Percentiles rank a stretch among this genome's conserved stretches.
Evolutionary conservation across 2,329 filamentous ascomycete genomes (phyloP).

Genomic region (Sporothrix luriei): DNA sequence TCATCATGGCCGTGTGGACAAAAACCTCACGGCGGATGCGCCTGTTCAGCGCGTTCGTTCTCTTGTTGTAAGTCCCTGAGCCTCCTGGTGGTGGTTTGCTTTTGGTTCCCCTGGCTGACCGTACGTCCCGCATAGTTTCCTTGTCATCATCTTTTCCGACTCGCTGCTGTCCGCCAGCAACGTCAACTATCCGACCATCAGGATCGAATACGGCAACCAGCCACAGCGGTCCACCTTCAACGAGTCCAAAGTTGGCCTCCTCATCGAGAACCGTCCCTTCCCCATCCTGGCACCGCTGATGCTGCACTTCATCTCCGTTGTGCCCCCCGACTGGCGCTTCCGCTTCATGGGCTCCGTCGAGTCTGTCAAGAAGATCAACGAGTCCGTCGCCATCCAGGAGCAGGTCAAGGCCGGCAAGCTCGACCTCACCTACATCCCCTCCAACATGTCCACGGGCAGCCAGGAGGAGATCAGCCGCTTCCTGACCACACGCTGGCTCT

Average conservation of each 20-base stretch:
- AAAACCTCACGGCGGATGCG: constrained; percentile 45
- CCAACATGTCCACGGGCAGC: constrained; percentile 54
- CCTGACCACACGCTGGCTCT: constrained; percentile 56
- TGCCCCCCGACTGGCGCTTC: constrained; percentile 61
- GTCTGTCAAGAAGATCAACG: constrained; percentile 51
- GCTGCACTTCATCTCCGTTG: constrained; percentile 59
- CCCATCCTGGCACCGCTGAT: constrained; percentile 56
- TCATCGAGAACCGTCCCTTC: constrained; percentile 56
- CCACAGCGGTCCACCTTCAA: constrained; percentile 47
- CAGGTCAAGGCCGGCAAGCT: constrained; percentile 51
- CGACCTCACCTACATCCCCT: constrained; percentile 55
- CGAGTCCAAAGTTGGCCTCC: constrained; percentile 56
- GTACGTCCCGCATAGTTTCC: constrained; percentile 4
- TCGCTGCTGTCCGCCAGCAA: constrained; percentile 26
- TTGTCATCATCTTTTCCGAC: constrained; percentile 31
- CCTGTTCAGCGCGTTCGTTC: constrained; percentile 39
- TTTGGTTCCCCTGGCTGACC: not conserved
- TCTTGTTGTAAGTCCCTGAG: constrained; percentile 41
- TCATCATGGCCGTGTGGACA: constrained; percentile 41
- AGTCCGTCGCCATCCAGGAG: constrained; percentile 50
- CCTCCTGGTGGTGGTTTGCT: not conserved
- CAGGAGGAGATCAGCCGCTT: constrained; percentile 58
- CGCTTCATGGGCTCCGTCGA: constrained; percentile 57
- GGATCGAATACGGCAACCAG: constrained; percentile 43
- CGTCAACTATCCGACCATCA: constrained; percentile 40